Evolutionary conservation across 768 basidiomycete species (phyloP).

Genomic region (Ramaria sp.): DNA sequence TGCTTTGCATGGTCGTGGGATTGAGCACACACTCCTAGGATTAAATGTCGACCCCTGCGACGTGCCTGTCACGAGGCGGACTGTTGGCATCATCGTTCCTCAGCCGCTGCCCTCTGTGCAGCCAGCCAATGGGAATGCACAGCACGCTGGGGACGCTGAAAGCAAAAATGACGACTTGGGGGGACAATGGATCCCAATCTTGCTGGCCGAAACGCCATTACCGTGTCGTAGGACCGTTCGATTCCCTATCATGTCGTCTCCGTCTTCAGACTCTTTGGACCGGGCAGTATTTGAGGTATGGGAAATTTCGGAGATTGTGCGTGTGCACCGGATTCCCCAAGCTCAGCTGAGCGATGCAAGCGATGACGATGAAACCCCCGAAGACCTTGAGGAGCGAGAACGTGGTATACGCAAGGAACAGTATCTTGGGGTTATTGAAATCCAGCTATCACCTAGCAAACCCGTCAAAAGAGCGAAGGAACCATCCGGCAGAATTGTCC

Average conservation of each 20-base stretch:
- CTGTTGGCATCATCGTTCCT: constrained; percentile 15
- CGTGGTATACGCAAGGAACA: constrained; percentile 10
- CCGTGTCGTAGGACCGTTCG: constrained; percentile 14
- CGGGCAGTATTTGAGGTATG: constrained; percentile 14
- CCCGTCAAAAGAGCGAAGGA: not conserved
- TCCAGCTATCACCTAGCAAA: not conserved
- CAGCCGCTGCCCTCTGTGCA: not conserved
- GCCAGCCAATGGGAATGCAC: not conserved
- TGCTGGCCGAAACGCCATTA: constrained; percentile 14
- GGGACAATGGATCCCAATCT: constrained; percentile 9
- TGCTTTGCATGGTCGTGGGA: constrained; percentile 13
- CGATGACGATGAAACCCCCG: constrained; percentile 11
- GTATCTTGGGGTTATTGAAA: not conserved
- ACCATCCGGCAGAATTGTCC: not conserved
- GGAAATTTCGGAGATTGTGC: constrained; percentile 14
- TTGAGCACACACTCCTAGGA: not conserved
- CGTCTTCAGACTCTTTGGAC: not conserved
- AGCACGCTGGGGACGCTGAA: not conserved
- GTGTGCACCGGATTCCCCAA: not conserved
- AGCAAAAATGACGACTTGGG: not conserved
- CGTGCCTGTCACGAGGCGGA: constrained; percentile 9
- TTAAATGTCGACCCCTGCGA: constrained; percentile 6
- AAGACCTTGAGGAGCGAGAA: constrained; percentile 15
- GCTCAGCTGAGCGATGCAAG: constrained; percentile 1
- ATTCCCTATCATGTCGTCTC: constrained; percentile 8